Evolutionary conservation across 73 alveolate species (phyloP), one percentile per base, ranked within the genome.

Genomic region (Paramecium sexaurelia): DNA sequence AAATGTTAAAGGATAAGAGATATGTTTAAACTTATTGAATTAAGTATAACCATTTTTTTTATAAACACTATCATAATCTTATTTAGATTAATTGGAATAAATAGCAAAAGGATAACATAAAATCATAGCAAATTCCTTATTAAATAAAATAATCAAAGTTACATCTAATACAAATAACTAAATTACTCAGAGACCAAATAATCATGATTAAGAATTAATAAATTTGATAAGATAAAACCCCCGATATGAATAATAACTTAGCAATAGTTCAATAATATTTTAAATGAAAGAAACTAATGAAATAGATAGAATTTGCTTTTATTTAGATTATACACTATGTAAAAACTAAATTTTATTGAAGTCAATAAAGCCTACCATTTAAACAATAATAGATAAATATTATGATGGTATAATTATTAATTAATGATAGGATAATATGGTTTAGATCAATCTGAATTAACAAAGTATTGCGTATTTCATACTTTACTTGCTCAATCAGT

Each of bases 221-320:
- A 22, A 24, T 9, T 10, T 29, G 9, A 78, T 78, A 22, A 19
- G 90, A 41, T 24, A 45, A 17, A 78, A 78, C 19, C 43, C 47
- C 19, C 13, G 35, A 6, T 78, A 78, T 78, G 35, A 41, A 7
- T 29, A 26, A 40, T 41, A 8, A 11, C 27, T 13, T 20, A 78
- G 55, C 22, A 41, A 29, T 29, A 41, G 33, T 45, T 41, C 73
- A 75, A n/a, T 75, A 8, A 33, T 68, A 9, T 87, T 87, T 68
- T 87, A 87, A 22, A 19, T 87, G 75, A 87, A 78, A 87, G 93
- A 87, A 87, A 87, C 84, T 20, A 66, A 56, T 24, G 93, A 87
- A 20, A 87, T 68, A 68, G 90, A 87, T 35, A 37, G 93, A 41
- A 35, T 87, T 26, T 68, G 90, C 35, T 87, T 87, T 51, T 68